A percentile compares a stretch with the other conserved stretches of the same genome.
Evolutionary conservation across 106 monocot species (phyloP).

Genomic region (Dioscorea alata): DNA sequence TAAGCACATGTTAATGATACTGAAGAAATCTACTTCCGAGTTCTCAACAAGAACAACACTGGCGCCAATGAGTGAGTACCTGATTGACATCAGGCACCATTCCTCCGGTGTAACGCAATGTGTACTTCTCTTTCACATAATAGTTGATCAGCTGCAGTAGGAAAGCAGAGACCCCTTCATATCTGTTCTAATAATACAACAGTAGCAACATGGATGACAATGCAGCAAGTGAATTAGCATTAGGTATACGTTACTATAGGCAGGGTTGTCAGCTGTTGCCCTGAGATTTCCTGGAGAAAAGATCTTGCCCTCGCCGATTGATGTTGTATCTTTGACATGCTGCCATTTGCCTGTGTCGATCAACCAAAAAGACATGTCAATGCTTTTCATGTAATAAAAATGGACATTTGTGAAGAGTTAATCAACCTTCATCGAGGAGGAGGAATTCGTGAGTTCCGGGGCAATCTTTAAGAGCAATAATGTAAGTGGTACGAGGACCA

Average conservation of each 20-base stretch:
- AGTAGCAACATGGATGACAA: too few relatives aligned
- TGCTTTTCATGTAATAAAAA: too few relatives aligned
- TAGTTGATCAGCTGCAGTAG: slow-evolving; percentile 67
- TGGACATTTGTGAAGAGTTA: too few relatives aligned
- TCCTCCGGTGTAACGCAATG: slow-evolving; percentile 98
- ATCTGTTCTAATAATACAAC: too few relatives aligned
- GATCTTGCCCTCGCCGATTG: slow-evolving; percentile 92
- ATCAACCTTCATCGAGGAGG: slow-evolving; percentile 80
- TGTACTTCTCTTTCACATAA: slow-evolving; percentile 92
- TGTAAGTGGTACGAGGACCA: slow-evolving; percentile 87
- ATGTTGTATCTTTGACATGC: slow-evolving; percentile 90
- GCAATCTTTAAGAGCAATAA: slow-evolving; percentile 76
- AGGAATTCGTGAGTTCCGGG: slow-evolving; percentile 98
- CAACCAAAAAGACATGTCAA: background rate
- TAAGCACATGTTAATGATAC: too few relatives aligned
- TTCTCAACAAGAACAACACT: too few relatives aligned
- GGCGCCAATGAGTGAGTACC: slow-evolving; percentile 22
- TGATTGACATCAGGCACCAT: slow-evolving; percentile 99
- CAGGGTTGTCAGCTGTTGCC: slow-evolving; percentile 86
- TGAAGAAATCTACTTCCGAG: too few relatives aligned
- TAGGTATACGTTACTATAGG: slow-evolving; percentile 48
- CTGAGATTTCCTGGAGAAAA: slow-evolving; percentile 96
- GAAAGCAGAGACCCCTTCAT: background rate
- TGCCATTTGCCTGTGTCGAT: slow-evolving; percentile 79
- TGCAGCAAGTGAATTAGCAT: too few relatives aligned